A percentile compares a stretch with the other conserved stretches of the same genome.
Conservation (phyloP, 2,329 filamentous ascomycete species). For the Aspergillus jensenii region DNA sequence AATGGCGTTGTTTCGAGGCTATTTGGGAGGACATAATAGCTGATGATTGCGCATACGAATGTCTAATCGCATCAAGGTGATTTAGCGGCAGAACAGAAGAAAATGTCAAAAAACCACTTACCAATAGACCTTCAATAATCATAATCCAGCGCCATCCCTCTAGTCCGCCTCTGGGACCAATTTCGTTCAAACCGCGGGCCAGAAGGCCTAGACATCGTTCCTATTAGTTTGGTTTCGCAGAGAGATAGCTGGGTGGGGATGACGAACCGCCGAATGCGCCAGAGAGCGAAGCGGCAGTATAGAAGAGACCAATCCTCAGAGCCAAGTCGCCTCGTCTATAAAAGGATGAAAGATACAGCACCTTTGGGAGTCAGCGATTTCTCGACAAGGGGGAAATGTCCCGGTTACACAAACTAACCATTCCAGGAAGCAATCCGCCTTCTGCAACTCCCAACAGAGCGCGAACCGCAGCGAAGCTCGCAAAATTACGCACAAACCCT, state of each 20-base stretch:
- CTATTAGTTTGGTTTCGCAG: background rate
- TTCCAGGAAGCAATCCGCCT: conserved; percentile 65
- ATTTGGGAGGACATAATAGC: conserved; percentile 58
- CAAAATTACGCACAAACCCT: conserved; percentile 40
- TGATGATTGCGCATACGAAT: conserved; percentile 52
- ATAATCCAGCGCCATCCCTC: conserved; percentile 65
- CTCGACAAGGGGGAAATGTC: background rate
- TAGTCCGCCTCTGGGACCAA: conserved; percentile 55
- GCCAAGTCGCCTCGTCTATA: conserved; percentile 62
- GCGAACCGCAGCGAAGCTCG: conserved; percentile 61
- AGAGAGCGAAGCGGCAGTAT: conserved; percentile 64
- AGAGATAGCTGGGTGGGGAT: background rate
- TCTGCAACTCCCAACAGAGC: conserved; percentile 64
- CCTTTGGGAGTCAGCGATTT: conserved; percentile 32
- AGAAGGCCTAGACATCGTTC: conserved; percentile 48
- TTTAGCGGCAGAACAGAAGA: background rate
- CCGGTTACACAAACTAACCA: conserved; percentile 43
- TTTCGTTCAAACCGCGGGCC: conserved; percentile 61
- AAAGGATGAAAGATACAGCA: conserved; percentile 65
- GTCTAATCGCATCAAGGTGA: conserved; percentile 44
- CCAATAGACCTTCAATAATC: conserved; percentile 55
- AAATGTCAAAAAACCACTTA: conserved; percentile 7
- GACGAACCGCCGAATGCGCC: conserved; percentile 60
- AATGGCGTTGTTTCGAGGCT: conserved; percentile 55
- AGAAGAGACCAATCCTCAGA: conserved; percentile 66